phyloP scores from a whole-genome alignment of 2,329 filamentous ascomycete species.

The Plectosphaerella plurivora region DNA sequence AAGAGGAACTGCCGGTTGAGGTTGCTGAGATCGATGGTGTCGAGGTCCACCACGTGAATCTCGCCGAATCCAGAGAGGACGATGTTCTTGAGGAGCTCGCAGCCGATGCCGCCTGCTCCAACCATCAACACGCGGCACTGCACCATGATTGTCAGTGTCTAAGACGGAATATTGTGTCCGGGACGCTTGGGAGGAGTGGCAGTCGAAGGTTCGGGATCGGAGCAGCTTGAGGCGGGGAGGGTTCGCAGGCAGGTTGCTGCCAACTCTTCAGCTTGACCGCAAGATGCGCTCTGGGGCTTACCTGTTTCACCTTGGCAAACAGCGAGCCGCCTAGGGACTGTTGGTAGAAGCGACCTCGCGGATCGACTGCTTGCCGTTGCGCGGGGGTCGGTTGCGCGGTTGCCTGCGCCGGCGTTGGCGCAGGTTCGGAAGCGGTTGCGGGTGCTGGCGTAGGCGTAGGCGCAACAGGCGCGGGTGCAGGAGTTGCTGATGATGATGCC shows the following conservation, averaged over 20 bases:
- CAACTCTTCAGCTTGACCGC: not conserved
- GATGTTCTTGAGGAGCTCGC: conserved; percentile 95
- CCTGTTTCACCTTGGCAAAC: conserved; percentile 65
- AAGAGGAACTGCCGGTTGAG: conserved; percentile 98
- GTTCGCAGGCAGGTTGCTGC: not conserved
- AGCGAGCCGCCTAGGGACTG: conserved; percentile 64
- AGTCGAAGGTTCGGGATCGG: not conserved
- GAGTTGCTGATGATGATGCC: not conserved
- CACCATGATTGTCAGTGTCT: conserved; percentile 25
- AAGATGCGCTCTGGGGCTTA: conserved; percentile 30
- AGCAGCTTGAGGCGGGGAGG: not conserved
- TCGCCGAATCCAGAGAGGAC: conserved; percentile 88
- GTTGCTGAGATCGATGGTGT: conserved; percentile 97
- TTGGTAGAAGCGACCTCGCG: conserved; percentile 52
- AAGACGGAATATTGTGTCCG: not conserved
- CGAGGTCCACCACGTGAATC: conserved; percentile 91
- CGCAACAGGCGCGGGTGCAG: not conserved
- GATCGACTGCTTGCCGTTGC: conserved; percentile 15
- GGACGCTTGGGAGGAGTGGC: not conserved
- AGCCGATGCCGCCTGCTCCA: conserved; percentile 94
- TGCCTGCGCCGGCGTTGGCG: conserved; percentile 4
- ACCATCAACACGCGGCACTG: conserved; percentile 90
- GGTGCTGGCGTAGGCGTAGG: not conserved
- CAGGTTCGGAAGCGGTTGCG: not conserved
- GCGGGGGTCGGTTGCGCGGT: conserved; percentile 10